Conservation (phyloP, 108 stramenopile genomes). For the Seminavis robusta region DNA sequence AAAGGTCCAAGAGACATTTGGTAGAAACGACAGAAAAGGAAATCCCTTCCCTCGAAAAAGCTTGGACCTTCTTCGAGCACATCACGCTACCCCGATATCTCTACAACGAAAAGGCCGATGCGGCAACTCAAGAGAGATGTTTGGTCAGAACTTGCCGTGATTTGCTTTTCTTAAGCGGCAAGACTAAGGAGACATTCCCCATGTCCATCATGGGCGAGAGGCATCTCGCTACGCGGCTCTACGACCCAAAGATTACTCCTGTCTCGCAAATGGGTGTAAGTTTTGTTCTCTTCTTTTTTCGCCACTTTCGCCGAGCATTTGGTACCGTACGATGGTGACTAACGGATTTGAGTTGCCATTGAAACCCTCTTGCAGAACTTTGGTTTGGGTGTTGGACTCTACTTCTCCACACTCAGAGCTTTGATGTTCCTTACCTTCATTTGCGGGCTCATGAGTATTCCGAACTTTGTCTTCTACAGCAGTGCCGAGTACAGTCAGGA, state of each 20-base stretch:
- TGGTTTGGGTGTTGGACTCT: slow-evolving; percentile 68
- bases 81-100: slow-evolving; percentile 63
- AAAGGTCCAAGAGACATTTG: not conserved
- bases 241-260: slow-evolving; percentile 58
- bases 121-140: too few species aligned
- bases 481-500: slow-evolving; percentile 42
- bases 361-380: too few species aligned
- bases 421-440: slow-evolving; percentile 51
- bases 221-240: slow-evolving; percentile 48
- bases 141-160: not conserved
- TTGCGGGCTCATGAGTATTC: slow-evolving; percentile 62
- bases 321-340: too few species aligned
- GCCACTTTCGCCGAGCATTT: too few species aligned
- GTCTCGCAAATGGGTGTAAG: slow-evolving; percentile 45
- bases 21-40: too few species aligned
- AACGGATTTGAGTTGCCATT: too few species aligned
- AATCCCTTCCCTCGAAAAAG: slow-evolving; percentile 43
- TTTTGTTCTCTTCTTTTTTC: too few species aligned
- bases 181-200: slow-evolving; percentile 10
- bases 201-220: slow-evolving; percentile 42
- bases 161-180: slow-evolving; percentile 6
- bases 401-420: slow-evolving; percentile 73
- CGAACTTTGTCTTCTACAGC: slow-evolving; percentile 66
- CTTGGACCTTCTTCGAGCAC: slow-evolving; percentile 84
- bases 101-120: slow-evolving; percentile 16